Conservation (phyloP, 179 eudicot species). For the Sideroxylon spinosum region DNA sequence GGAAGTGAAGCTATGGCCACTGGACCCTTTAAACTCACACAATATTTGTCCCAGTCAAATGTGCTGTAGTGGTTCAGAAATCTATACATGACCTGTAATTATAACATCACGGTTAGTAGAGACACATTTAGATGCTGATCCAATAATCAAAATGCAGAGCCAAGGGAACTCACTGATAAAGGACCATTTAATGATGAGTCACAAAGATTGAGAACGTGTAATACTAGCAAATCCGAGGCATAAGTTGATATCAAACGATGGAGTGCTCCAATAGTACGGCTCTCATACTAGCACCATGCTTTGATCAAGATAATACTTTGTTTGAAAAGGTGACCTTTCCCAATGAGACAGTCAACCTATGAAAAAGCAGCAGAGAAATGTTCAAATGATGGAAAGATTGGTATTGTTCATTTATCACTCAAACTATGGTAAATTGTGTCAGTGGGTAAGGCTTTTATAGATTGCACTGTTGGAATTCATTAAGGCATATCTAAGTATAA, state of each 20-base stretch:
- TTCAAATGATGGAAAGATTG: neutral
- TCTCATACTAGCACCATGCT: slow-evolving; percentile 67
- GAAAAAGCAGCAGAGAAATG: slow-evolving; percentile 4
- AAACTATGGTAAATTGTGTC: neutral
- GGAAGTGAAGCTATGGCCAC: slow-evolving; percentile 44
- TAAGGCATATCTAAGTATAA: neutral
- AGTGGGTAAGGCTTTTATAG: neutral
- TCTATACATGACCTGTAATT: slow-evolving; percentile 46
- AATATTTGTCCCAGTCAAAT: slow-evolving; percentile 51
- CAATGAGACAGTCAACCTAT: slow-evolving; percentile 45
- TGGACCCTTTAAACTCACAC: slow-evolving; percentile 43
- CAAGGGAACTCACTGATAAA: slow-evolving; percentile 33
- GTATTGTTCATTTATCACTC: neutral
- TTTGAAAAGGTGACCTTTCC: slow-evolving; percentile 50
- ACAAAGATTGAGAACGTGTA: slow-evolving; percentile 47
- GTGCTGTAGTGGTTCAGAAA: slow-evolving; percentile 47
- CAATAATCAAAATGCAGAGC: neutral
- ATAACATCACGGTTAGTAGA: neutral
- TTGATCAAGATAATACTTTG: slow-evolving; percentile 56
- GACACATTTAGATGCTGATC: neutral
- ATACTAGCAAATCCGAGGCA: slow-evolving; percentile 50
- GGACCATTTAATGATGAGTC: slow-evolving; percentile 37
- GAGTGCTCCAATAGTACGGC: slow-evolving; percentile 49
- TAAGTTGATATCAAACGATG: slow-evolving; percentile 56
- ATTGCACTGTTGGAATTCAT: neutral